Conservation (phyloP, 2,329 filamentous ascomycete genomes). For the Xylaria multiplex region DNA sequence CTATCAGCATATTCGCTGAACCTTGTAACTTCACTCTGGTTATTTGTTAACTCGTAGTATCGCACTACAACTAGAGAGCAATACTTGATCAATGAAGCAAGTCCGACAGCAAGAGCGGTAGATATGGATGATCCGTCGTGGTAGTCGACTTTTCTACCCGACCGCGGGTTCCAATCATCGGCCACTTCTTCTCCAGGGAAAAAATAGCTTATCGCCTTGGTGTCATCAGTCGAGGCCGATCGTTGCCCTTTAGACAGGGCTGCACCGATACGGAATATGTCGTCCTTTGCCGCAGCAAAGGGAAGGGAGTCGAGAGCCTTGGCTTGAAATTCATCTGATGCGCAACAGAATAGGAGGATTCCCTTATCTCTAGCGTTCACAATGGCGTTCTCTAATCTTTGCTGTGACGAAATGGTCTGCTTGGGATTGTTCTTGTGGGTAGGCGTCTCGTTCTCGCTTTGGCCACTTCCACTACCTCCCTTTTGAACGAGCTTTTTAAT, state of each 20-base stretch:
- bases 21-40: no score
- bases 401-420: no score
- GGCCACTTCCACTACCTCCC: no score
- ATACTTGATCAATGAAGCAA: slow-evolving; percentile 10
- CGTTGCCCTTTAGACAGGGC: neutral
- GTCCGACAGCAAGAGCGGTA: slow-evolving; percentile 6
- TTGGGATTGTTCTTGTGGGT: no score
- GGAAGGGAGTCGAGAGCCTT: neutral
- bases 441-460: no score
- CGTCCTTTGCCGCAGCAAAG: neutral
- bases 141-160: neutral
- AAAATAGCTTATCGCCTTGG: neutral
- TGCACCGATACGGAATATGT: slow-evolving; percentile 3
- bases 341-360: neutral
- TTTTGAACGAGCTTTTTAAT: neutral
- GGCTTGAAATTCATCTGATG: neutral
- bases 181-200: slow-evolving; percentile 9
- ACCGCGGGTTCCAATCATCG: slow-evolving; percentile 8
- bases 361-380: neutral
- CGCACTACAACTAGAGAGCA: neutral
- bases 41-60: no score
- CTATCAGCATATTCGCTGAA: no score
- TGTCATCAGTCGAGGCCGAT: neutral
- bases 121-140: slow-evolving; percentile 7
- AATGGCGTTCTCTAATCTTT: neutral